Base-by-base conservation (phyloP, 768 basidiomycete genomes). In the Dacryopinax spathularia region DNA sequence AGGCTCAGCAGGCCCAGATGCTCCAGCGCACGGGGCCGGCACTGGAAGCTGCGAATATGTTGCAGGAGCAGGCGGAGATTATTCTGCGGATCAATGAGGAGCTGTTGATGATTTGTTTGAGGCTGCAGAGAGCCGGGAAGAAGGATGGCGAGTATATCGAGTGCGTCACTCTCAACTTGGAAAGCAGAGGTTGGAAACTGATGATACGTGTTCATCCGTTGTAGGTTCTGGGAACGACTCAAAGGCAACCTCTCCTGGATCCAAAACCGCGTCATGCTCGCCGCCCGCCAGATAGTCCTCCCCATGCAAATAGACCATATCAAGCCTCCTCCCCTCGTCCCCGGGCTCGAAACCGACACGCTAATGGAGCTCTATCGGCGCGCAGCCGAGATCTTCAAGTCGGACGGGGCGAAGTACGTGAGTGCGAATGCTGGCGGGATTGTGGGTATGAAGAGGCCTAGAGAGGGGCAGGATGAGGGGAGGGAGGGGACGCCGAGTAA, bases 211-310 rank as follows among this genome's bases (percentile, higher is more conserved):
- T n/a, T 22, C 9, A 44, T 31, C 13, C 25, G 48, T 15, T 56
- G 48, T 9, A 56, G 48, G 48, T 56, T 56, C 18, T 56, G 48
- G 48, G 48, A 56, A 27, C 22, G 48, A 10, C 48, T 56, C 6
- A 56, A 56, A 29, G 3, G 25, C 10, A 56, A 56, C 25, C 48
- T 56, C 48, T 3, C 48, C 6, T 56, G 48, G 48, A 56, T 56
- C 48, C 48, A 56, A 29, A 56, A 56, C 25, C 48, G 48, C 48
- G 48, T 56, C 29, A 25, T 56, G 48, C 29, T 56, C 48, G 48
- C 48, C 29, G 48, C 48, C 25, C 22, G 48, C 3, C 48, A 56
- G 48, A 20, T 56, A 22, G 25, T 56, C 25, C 5, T 56, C 25
- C 48, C 48, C 29, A 29, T 56, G 48, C 25, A 10, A 10, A 29